Evolutionary conservation across 202 grass and related monocot genomes (phyloP).

Genomic region (Elaeis oleifera): DNA sequence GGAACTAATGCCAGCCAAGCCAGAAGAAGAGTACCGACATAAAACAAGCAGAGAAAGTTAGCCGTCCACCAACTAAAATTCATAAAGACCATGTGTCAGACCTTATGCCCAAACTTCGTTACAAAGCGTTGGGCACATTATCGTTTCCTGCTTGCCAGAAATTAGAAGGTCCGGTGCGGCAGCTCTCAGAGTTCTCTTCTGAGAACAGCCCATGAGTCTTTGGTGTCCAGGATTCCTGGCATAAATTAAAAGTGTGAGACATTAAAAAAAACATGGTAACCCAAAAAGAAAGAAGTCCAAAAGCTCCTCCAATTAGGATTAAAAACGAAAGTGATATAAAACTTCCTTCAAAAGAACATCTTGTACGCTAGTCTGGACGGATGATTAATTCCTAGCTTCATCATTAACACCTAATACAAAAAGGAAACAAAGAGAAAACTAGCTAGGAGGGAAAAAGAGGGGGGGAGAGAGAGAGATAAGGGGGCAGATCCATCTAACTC

Average conservation of each 20-base stretch:
- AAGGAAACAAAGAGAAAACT: neutral
- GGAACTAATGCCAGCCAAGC: neutral
- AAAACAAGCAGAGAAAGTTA: constrained; percentile 3
- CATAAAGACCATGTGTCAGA: constrained; percentile 1
- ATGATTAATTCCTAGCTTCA: constrained; percentile 1
- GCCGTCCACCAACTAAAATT: constrained; percentile 2
- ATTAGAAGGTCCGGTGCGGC: too few relatives aligned
- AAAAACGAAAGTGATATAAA: constrained; percentile 9
- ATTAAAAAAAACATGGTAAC: too few relatives aligned
- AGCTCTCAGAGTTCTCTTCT: neutral
- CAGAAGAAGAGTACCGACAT: neutral
- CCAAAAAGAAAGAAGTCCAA: neutral
- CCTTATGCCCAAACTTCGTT: too few relatives aligned
- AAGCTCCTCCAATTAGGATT: constrained; percentile 4
- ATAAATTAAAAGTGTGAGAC: neutral
- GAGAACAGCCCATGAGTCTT: neutral
- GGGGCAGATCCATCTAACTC: too few relatives aligned
- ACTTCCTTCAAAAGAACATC: constrained; percentile 26
- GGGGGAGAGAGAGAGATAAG: too few relatives aligned
- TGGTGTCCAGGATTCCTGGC: neutral
- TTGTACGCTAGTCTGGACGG: constrained; percentile 19
- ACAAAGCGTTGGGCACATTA: too few relatives aligned
- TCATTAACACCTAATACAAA: neutral
- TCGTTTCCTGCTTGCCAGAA: too few relatives aligned
- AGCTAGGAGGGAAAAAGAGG: neutral